Evolutionary conservation across 768 basidiomycete genomes (phyloP), one percentile per base, ranked within the genome.

Genomic region (Pleurotus giganteus): DNA sequence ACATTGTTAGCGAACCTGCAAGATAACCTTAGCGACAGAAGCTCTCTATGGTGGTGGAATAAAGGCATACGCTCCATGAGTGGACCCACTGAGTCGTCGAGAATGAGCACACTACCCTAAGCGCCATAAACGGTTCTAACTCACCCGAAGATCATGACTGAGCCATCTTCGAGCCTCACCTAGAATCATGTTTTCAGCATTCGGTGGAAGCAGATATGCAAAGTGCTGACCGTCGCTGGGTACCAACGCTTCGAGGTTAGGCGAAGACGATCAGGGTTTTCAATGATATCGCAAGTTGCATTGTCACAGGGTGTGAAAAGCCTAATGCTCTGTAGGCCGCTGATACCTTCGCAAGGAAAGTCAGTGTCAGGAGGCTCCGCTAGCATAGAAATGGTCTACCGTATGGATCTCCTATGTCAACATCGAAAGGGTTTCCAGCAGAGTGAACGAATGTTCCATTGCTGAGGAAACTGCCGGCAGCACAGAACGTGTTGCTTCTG

Each of bases 201-300:
- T 17, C 23, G 3, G 9, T 34, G n/a, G 19, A 21, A 36, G 6
- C 7, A 24, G 21, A 9, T 63, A 37, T 21, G n/a, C n/a, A 9
- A 24, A 7, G 12, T 12, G 39, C 70, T 65, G 9, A 71, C 58
- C 34, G 74, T 70, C 7, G 72, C 69, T 13, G 75, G 68, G 49
- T 77, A 76, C 76, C 76, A 77, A 31, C 76, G 62, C 1, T 67
- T 65, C 36, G 70, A 69, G n/a, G 66, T 68, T 29, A 76, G 64
- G 39, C 71, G 71, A 7, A 73, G 54, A 2, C 44, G 64, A 4
- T 56, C 60, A 3, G 69, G 71, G 52, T 74, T 66, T 47, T 76
- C 75, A 32, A 72, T 67, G 6, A 76, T 47, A 9, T 65, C 66
- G 50, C 75, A 75, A 9, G 57, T 55, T 9, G 51, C 52, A 58